Conservation (phyloP, 2,329 filamentous ascomycete species). For the Trichophyton schoenleinii region DNA sequence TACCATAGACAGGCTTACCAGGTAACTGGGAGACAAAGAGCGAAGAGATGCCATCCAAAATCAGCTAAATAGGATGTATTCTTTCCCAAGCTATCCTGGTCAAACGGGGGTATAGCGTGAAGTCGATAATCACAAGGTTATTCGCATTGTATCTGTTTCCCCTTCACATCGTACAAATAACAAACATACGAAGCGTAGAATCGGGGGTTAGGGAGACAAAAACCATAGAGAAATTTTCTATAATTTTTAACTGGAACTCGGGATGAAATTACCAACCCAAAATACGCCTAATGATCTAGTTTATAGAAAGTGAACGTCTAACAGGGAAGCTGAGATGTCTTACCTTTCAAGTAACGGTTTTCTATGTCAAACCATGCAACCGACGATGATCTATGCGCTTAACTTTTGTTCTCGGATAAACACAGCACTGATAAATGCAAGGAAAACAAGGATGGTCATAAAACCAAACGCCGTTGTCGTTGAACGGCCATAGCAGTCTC, state of each 20-base stretch:
- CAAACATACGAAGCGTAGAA: no score
- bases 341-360: neutral
- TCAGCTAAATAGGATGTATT: no score
- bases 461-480: constrained; percentile 41
- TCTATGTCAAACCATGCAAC: neutral
- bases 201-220: no score
- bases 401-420: constrained; percentile 49
- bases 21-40: neutral
- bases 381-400: constrained; percentile 20
- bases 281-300: neutral
- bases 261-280: neutral
- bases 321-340: neutral
- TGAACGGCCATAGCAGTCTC: constrained; percentile 52
- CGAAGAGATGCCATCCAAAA: no score
- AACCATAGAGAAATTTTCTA: neutral
- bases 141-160: no score
- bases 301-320: neutral
- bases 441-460: constrained; percentile 38
- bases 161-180: no score
- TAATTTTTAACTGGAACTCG: neutral
- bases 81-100: no score
- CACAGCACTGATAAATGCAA: constrained; percentile 32
- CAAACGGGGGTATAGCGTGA: no score
- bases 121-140: no score
- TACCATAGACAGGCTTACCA: neutral